Conservation (phyloP, 108 stramenopile species). For the Skeletonema costatum region DNA sequence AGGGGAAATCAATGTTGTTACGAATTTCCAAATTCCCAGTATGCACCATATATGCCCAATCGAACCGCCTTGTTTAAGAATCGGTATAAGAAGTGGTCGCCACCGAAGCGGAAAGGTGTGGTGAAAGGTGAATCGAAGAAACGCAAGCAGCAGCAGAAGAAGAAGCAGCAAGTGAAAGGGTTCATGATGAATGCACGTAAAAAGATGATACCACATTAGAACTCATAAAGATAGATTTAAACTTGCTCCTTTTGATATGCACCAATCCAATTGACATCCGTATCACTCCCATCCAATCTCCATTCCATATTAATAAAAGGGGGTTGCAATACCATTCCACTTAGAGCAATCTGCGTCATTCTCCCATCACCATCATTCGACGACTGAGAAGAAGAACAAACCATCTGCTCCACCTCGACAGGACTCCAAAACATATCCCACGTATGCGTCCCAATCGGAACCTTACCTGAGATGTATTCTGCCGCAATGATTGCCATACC, state of each 20-base stretch:
- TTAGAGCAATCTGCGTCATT: constrained; percentile 43
- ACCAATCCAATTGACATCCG: constrained; percentile 89
- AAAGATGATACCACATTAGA: background rate
- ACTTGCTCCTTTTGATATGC: constrained; percentile 52
- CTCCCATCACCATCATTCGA: background rate
- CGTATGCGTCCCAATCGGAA: constrained; percentile 91
- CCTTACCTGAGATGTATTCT: constrained; percentile 86
- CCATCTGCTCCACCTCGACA: constrained; percentile 55
- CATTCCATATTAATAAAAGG: constrained; percentile 73
- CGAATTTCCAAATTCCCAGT: background rate
- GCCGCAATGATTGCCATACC: constrained; percentile 89
- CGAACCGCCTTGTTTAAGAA: background rate
- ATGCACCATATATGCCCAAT: background rate
- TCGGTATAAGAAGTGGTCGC: background rate
- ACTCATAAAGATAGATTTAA: background rate
- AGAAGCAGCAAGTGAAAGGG: background rate
- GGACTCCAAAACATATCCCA: constrained; percentile 87
- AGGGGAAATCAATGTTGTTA: background rate
- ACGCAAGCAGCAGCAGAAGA: background rate
- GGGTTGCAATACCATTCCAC: constrained; percentile 64
- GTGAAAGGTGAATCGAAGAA: background rate
- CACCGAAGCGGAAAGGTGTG: background rate
- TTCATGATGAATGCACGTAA: background rate
- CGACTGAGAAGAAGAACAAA: background rate
- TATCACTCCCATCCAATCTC: constrained; percentile 64